These are phyloP conservation scores for Citrus maxima DNA, from an alignment of 345 rosid genomes.

Conservation along the genomic window DNA sequence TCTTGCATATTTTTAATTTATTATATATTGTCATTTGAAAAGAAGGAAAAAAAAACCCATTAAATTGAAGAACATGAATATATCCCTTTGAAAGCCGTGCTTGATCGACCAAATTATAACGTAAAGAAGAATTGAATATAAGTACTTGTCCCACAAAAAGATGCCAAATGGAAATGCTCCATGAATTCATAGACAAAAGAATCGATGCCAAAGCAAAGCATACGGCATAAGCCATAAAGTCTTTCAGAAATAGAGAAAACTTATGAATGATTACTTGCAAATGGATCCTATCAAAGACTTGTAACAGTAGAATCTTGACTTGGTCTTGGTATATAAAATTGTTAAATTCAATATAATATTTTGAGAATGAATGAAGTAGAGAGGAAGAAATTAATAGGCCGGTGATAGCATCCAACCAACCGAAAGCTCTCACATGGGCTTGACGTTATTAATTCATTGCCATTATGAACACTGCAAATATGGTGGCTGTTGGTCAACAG, in stretches of 20 bases:
- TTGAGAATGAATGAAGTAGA: too few relatives aligned
- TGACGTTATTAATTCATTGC: neutral
- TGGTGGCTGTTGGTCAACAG: neutral
- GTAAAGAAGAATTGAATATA: neutral
- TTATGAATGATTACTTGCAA: neutral
- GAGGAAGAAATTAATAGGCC: neutral
- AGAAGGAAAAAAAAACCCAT: too few relatives aligned
- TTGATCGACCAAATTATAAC: neutral
- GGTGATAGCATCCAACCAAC: neutral
- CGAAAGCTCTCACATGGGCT: neutral
- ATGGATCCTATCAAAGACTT: neutral
- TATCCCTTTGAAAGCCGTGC: neutral
- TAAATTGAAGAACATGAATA: too few relatives aligned
- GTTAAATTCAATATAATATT: too few relatives aligned
- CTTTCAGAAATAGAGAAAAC: neutral
- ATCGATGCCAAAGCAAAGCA: slow-evolving; percentile 10
- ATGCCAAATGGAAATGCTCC: neutral
- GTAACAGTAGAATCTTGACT: neutral
- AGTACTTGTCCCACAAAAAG: neutral
- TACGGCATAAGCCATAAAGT: neutral
- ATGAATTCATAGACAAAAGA: neutral
- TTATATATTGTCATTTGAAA: too few relatives aligned
- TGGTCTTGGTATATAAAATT: too few relatives aligned
- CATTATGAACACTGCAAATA: neutral
- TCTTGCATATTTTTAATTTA: too few relatives aligned